Evolutionary conservation across 1,284 basidiomycete genomes (phyloP), one percentile per base, ranked within the genome.

Genomic region (Melampsora larici-populina): DNA sequence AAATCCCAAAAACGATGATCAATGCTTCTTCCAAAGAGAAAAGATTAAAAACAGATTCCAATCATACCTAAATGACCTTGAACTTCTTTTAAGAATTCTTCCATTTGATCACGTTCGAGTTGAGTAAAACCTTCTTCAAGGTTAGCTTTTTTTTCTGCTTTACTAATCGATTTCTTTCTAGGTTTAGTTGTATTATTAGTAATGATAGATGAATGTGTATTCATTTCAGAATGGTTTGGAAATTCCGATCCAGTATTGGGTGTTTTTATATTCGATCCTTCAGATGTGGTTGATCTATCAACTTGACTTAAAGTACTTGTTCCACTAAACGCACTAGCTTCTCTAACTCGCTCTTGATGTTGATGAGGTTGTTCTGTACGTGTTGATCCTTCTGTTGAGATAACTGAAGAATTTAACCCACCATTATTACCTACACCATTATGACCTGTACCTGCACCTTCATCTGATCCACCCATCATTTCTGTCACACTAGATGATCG

Each of bases 41-140:
- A n/a, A n/a, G n/a, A n/a, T n/a, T n/a, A n/a, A n/a, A n/a, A n/a
- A n/a, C n/a, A n/a, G n/a, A n/a, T n/a, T n/a, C n/a, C 51, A 13
- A 29, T 83, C 87, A 81, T 81, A 93, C 93, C 92, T 58, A 97
- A 86, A 84, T 94, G 92, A 0, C 94, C 94, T 80, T 90, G 88
- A 18, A 93, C 82, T 80, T 93, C 88, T 40, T 86, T 86, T 79
- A 97, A 83, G 51, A 93, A 83, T 71, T 87, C 87, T 84, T 96
- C 94, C 93, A 97, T 96, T 82, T 93, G 91, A 51, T 91, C 91
- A 79, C 89, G 91, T 0, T 91, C 89, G 76, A 90, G 90, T 17
- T 87, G 84, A 1, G 89, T 88, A 79, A 83, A 82, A 21, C 86
- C 85, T 72, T 86, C 86, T 58, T 86, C 86, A 81, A 80, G 26